These are phyloP conservation scores for Zhuliangozyma blackwelliae DNA, from an alignment of 1,139 yeast species.

Conservation along the genomic window DNA sequence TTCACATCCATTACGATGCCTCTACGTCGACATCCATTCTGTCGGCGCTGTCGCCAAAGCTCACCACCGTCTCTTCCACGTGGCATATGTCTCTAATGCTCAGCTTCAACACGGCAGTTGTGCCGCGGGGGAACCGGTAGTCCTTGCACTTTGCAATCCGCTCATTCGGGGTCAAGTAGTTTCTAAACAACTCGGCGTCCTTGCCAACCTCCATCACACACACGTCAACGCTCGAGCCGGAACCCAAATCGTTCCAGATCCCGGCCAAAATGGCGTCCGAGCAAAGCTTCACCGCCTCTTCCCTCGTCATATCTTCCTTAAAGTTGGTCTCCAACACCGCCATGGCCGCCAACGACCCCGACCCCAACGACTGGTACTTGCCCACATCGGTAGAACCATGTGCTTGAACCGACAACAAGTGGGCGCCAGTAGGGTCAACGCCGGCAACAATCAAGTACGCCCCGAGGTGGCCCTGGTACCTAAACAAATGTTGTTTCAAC, in stretches of 20 bases:
- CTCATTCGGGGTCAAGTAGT: slow-evolving; percentile 85
- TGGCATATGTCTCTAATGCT: slow-evolving; percentile 63
- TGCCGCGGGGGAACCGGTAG: slow-evolving; percentile 85
- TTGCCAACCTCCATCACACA: slow-evolving; percentile 94
- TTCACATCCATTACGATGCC: slow-evolving; percentile 1
- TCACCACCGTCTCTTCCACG: slow-evolving; percentile 61
- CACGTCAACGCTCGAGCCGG: slow-evolving; percentile 95
- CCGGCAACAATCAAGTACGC: slow-evolving; percentile 97
- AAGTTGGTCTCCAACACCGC: slow-evolving; percentile 90
- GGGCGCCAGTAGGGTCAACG: slow-evolving; percentile 93
- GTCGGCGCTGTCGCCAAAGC: slow-evolving; percentile 25
- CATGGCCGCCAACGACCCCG: slow-evolving; percentile 99
- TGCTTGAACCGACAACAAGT: slow-evolving; percentile 88
- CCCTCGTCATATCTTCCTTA: slow-evolving; percentile 72
- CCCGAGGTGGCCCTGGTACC: slow-evolving; percentile 95
- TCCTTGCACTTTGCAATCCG: slow-evolving; percentile 76
- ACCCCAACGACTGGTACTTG: slow-evolving; percentile 85
- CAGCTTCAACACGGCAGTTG: slow-evolving; percentile 77
- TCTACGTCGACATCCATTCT: slow-evolving; percentile 75
- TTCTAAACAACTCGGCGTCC: slow-evolving; percentile 79
- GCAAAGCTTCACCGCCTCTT: slow-evolving; percentile 85
- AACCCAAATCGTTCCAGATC: slow-evolving; percentile 98
- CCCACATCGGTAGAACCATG: slow-evolving; percentile 98
- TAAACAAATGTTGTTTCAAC: slow-evolving; percentile 91
- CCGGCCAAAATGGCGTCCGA: slow-evolving; percentile 95